phyloP scores from a whole-genome alignment of 2,329 filamentous ascomycete species.

The Tolypocladium tropicale region DNA sequence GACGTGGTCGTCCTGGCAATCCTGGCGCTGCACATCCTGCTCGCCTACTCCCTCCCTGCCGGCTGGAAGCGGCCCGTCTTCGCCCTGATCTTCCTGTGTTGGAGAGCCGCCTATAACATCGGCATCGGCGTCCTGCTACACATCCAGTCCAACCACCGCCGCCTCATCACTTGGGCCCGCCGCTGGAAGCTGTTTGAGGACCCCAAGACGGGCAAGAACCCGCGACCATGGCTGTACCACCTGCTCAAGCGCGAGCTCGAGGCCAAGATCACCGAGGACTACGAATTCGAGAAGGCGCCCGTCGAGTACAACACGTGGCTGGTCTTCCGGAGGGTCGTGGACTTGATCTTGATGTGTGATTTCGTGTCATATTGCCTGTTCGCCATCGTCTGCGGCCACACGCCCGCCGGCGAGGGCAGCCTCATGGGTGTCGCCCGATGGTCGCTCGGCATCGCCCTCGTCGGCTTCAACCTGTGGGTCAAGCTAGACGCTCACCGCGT shows the following conservation, averaged over 20 bases:
- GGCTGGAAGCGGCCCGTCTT: constrained; percentile 65
- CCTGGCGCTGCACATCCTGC: constrained; percentile 62
- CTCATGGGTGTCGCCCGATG: constrained; percentile 66
- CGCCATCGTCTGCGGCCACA: constrained; percentile 75
- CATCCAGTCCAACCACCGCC: constrained; percentile 80
- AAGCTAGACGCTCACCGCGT: constrained; percentile 96
- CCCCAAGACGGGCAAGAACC: constrained; percentile 70
- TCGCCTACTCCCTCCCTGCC: constrained; percentile 63
- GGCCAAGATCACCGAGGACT: constrained; percentile 88
- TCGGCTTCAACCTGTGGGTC: constrained; percentile 96
- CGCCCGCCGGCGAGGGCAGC: constrained; percentile 60
- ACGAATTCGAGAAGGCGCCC: constrained; percentile 84
- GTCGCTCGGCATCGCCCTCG: constrained; percentile 64
- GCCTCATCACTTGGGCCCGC: constrained; percentile 78
- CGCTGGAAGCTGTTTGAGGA: constrained; percentile 80
- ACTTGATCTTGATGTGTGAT: constrained; percentile 97
- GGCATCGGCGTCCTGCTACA: constrained; percentile 87
- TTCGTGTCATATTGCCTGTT: constrained; percentile 96
- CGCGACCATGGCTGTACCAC: constrained; percentile 70
- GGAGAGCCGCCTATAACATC: constrained; percentile 85
- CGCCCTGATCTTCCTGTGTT: constrained; percentile 78
- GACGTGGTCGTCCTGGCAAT: constrained; percentile 73
- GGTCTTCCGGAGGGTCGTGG: constrained; percentile 87
- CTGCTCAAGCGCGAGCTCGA: constrained; percentile 85
- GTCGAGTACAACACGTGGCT: constrained; percentile 99